Evolutionary conservation across 2,329 filamentous ascomycete species (phyloP), one percentile per base, ranked within the genome.

Genomic region (Botrytis fragariae): DNA sequence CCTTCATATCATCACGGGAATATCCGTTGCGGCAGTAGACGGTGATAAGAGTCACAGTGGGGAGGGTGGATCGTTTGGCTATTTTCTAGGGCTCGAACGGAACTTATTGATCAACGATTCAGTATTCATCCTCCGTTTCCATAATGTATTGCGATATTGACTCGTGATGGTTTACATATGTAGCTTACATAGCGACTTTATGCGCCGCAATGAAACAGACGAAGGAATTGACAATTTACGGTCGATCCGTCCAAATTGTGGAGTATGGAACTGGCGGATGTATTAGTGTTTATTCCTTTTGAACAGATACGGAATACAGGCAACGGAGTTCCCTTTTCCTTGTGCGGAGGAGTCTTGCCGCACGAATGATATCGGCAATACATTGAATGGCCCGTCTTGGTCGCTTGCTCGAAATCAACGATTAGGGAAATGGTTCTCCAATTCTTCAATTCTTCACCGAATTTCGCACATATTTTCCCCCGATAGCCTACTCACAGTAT

Each of bases 21-120:
- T 32, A 32, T 68, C 45, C 45, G 16, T 54, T 37, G 64, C 32
- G 45, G 25, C 22, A 54, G 16, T 29, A 18, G 48, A n/a, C 42
- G 20, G 35, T 22, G 18, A 37, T 51, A 32, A n/a, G 61, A 69
- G 65, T 69, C 65, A 57, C 48, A 69, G 65, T 57, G 65, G 65
- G n/a, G 48, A 57, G n/a, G 7, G 65, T 57, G 48, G 65, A 69
- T 35, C 32, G 20, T 37, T 68, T 42, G 37, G 14, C 48, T 37
- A 5, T 54, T 42, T 64, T 64, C 48, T n/a, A 68, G 16, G n/a
- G 64, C 64, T 16, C 37, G 35, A n/a, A 68, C 54, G 18, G 18
- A 32, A 57, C 35, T 57, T 57, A 32, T 16, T 54, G n/a, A 54
- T 54, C 25, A n/a, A 12, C 48, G 48, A 54, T 69, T 44, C 48